Percentiles rank a stretch among this genome's conserved stretches.
These are phyloP conservation scores for Pleurotus giganteus DNA, from an alignment of 768 basidiomycete genomes.

Conservation along the genomic window DNA sequence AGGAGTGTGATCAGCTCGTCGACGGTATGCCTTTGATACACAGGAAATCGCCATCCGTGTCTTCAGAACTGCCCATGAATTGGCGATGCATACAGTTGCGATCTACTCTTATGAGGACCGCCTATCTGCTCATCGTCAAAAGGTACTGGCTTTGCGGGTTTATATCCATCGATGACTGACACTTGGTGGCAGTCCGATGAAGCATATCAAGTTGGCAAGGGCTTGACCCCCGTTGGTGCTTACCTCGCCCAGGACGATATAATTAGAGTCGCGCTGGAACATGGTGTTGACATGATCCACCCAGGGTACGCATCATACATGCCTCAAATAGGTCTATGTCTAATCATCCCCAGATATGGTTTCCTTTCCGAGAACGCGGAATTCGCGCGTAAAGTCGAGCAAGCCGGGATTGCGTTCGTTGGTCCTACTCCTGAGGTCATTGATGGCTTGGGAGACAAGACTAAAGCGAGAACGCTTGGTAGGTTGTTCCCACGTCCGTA, in stretches of 20 bases:
- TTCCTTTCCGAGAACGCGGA: constrained; percentile 97
- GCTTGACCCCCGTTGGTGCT: constrained; percentile 92
- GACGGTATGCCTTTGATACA: constrained; percentile 11
- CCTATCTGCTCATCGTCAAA: constrained; percentile 95
- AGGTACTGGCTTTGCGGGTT: constrained; percentile 47
- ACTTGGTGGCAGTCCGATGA: constrained; percentile 79
- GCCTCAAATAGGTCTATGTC: not conserved
- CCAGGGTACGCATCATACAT: constrained; percentile 63
- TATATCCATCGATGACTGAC: constrained; percentile 28
- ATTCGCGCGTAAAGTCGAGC: constrained; percentile 98
- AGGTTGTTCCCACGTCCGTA: constrained; percentile 17
- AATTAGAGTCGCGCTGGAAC: constrained; percentile 93
- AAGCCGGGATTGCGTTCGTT: constrained; percentile 95
- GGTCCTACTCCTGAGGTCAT: constrained; percentile 96
- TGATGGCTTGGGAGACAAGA: constrained; percentile 97
- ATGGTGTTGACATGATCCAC: constrained; percentile 99
- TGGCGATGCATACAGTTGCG: constrained; percentile 98
- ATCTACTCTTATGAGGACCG: constrained; percentile 98
- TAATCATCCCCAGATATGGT: constrained; percentile 65
- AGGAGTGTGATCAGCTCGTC: constrained; percentile 5
- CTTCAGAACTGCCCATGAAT: constrained; percentile 96
- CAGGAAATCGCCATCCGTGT: constrained; percentile 99
- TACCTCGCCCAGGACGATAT: constrained; percentile 98
- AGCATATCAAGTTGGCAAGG: constrained; percentile 97
- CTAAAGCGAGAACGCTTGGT: constrained; percentile 92